Conservation (phyloP, 148 eudicot species). For the Dianthus caryophyllus region DNA sequence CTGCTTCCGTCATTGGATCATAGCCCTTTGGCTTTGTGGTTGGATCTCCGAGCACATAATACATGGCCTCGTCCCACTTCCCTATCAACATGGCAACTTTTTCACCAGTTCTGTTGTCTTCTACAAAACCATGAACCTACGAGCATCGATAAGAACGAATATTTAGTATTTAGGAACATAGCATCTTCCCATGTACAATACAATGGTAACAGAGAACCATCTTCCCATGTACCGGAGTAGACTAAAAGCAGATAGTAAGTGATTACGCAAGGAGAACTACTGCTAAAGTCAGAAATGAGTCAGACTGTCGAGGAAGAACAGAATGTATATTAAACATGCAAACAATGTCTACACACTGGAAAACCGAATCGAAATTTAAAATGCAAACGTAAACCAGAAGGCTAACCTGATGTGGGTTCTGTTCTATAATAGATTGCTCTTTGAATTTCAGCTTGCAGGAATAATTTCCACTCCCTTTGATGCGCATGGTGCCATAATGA, state of each 20-base stretch:
- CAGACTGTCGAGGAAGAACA: too few relatives aligned
- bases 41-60: conserved; percentile 92
- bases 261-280: not conserved
- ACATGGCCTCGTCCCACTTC: conserved; percentile 98
- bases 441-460: conserved; percentile 93
- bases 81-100: conserved; percentile 92
- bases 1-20: conserved; percentile 97
- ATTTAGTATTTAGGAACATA: conserved; percentile 4
- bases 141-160: conserved; percentile 11
- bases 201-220: too few relatives aligned
- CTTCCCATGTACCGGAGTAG: too few relatives aligned
- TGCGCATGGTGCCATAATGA: conserved; percentile 95
- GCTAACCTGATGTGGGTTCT: conserved; percentile 87
- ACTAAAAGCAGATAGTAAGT: too few relatives aligned
- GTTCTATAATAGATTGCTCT: conserved; percentile 95
- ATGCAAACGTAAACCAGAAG: conserved; percentile 11
- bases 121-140: conserved; percentile 94
- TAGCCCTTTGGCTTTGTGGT: conserved; percentile 86
- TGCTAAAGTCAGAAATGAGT: not conserved
- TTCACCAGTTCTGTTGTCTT: conserved; percentile 90
- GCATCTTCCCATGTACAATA: too few relatives aligned
- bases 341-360: not conserved
- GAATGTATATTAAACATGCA: not conserved
- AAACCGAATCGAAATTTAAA: not conserved
- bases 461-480: conserved; percentile 85